Percentiles rank a stretch among this genome's conserved stretches.
These are phyloP conservation scores for Cucurbita ficifolia DNA, from an alignment of 306 rosid genomes.

Conservation along the genomic window DNA sequence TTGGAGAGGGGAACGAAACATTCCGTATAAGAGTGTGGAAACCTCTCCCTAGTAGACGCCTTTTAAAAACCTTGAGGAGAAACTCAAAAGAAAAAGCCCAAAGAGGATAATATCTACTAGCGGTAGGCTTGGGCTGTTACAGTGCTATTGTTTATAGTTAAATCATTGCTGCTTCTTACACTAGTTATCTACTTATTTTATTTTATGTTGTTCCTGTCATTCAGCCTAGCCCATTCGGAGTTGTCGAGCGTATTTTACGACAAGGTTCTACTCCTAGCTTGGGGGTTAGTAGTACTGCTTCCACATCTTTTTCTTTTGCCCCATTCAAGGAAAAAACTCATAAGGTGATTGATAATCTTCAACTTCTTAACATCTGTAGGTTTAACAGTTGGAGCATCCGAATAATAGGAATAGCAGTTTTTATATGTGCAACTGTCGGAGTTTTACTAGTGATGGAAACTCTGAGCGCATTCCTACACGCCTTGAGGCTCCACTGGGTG, in stretches of 20 bases:
- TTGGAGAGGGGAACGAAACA: too few relatives aligned
- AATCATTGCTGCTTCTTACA: neutral
- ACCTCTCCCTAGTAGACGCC: too few relatives aligned
- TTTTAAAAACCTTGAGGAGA: too few relatives aligned
- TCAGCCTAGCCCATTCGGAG: conserved; percentile 77
- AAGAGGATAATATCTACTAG: too few relatives aligned
- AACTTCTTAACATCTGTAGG: conserved; percentile 25
- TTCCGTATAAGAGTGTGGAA: too few relatives aligned
- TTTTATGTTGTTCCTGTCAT: conserved; percentile 1
- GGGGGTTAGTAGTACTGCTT: conserved; percentile 18
- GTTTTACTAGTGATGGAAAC: conserved; percentile 73
- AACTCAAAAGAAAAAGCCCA: too few relatives aligned
- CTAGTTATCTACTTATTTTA: neutral
- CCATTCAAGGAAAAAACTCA: neutral
- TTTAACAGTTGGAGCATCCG: conserved; percentile 40
- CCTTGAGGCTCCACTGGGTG: conserved; percentile 82
- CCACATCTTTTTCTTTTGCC: neutral
- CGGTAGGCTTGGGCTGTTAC: too few relatives aligned
- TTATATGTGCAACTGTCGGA: conserved; percentile 56
- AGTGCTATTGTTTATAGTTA: neutral
- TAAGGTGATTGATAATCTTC: neutral
- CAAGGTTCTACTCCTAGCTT: conserved; percentile 48
- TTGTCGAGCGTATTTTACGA: conserved; percentile 68
- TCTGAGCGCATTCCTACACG: conserved; percentile 75
- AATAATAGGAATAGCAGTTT: conserved; percentile 40